Conservation (phyloP, 345 rosid genomes). For the Lepidium sativum region DNA sequence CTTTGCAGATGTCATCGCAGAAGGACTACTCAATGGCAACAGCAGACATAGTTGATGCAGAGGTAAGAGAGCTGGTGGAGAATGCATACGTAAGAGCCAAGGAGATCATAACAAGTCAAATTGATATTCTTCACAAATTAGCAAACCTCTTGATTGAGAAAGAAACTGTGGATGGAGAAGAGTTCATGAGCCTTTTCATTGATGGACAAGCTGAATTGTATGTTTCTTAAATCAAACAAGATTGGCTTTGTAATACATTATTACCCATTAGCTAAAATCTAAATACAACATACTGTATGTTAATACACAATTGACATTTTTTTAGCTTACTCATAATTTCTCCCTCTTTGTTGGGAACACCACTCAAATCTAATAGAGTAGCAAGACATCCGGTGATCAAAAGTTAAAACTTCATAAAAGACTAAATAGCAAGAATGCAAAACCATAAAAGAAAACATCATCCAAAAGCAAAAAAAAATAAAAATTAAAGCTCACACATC, state of each 20-base stretch:
- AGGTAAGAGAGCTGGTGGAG: conserved; percentile 79
- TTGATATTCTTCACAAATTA: conserved; percentile 70
- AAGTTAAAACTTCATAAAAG: too few relatives aligned
- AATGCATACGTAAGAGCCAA: conserved; percentile 61
- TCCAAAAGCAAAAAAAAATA: too few relatives aligned
- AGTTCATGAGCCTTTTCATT: conserved; percentile 91
- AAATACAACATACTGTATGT: conserved; percentile 2
- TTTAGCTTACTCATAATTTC: not conserved
- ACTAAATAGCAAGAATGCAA: too few relatives aligned
- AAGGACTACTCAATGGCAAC: conserved; percentile 99
- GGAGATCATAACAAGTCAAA: conserved; percentile 54
- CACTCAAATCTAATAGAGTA: too few relatives aligned
- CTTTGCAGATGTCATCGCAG: conserved; percentile 75
- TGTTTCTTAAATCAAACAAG: conserved; percentile 36
- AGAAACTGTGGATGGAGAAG: conserved; percentile 59
- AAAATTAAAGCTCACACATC: too few relatives aligned
- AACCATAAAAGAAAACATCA: too few relatives aligned
- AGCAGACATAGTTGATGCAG: conserved; percentile 85
- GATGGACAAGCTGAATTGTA: conserved; percentile 91
- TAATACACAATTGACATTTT: not conserved
- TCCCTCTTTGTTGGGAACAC: not conserved
- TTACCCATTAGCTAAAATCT: not conserved
- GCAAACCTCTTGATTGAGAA: conserved; percentile 67
- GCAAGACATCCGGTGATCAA: too few relatives aligned
- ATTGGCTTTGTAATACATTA: conserved; percentile 1